phyloP scores from a whole-genome alignment of 352 stramenopile genomes.

The Phytophthora rubi region DNA sequence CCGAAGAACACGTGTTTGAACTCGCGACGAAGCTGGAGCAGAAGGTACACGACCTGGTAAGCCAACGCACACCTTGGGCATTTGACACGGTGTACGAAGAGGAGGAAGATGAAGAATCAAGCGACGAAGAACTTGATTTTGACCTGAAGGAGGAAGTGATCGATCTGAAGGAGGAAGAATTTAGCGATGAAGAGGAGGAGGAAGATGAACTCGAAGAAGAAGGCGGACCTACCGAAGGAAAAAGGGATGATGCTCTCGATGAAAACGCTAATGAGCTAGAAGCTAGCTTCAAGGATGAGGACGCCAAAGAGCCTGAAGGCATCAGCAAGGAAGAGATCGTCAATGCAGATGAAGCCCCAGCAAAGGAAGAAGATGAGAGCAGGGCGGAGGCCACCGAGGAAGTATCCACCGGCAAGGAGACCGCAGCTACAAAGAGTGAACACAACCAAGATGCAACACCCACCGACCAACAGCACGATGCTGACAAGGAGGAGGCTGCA shows the following conservation, averaged over 20 bases:
- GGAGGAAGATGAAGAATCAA: slow-evolving; percentile 29
- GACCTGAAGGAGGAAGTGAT: slow-evolving; percentile 33
- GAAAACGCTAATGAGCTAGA: slow-evolving; percentile 22
- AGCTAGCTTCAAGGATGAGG: not conserved
- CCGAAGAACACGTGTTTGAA: slow-evolving; percentile 51
- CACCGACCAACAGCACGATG: not conserved
- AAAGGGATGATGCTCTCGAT: slow-evolving; percentile 4
- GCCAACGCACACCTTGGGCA: slow-evolving; percentile 74
- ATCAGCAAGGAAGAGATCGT: slow-evolving; percentile 1
- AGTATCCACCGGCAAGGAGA: not conserved
- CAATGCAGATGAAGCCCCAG: slow-evolving; percentile 17
- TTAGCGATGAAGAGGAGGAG: slow-evolving; percentile 24
- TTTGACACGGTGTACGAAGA: slow-evolving; percentile 40
- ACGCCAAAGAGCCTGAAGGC: slow-evolving; percentile 1
- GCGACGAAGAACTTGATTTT: slow-evolving; percentile 26
- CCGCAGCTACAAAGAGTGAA: not conserved
- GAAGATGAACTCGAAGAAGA: slow-evolving; percentile 21
- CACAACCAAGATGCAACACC: slow-evolving; percentile 10
- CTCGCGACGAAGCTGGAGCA: slow-evolving; percentile 53
- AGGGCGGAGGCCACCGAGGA: slow-evolving; percentile 4
- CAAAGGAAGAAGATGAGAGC: slow-evolving; percentile 11
- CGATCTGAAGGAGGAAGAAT: slow-evolving; percentile 20
- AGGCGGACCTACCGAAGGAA: slow-evolving; percentile 3
- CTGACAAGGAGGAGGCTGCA: slow-evolving; percentile 1
- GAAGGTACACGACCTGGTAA: slow-evolving; percentile 47